Base-by-base conservation (phyloP, 2,329 filamentous ascomycete genomes). In the Pyrenochaeta sp. region DNA sequence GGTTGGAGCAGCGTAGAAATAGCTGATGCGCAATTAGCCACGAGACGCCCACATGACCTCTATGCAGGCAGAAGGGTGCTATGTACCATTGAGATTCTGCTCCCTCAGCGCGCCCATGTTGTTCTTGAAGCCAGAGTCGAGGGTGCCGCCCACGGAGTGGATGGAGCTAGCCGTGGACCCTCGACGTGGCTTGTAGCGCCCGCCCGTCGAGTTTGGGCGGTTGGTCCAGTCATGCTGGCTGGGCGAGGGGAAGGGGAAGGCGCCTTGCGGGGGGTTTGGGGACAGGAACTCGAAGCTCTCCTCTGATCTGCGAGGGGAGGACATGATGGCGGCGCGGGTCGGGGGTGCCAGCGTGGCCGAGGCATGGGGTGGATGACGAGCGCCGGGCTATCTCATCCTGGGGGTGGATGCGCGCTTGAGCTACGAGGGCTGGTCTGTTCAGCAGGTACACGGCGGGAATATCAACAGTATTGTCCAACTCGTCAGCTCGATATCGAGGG, bases 1-100 rank as follows among this genome's bases (percentile, higher is more conserved):
- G 90, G 87, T 65, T 96, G 89, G 3, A 97, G 81, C n/a, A 97
- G 81, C 1, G 90, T 96, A 7, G 92, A 96, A 60, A 97, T 97
- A 50, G 94, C 88, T 90, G 41, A 29, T 13, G 9, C 5, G 6
- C 4, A 7, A 36, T 65, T 53, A 65, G 56, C 44, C 45, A 19
- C 43, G 14, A 19, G 18, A 22, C 24, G 8, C 22, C 17, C 7
- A 26, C 17, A 24, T 29, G 20, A 13, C 17, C 9, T 7, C n/a
- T n/a, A n/a, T n/a, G n/a, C n/a, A n/a, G n/a, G n/a, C n/a, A 6
- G n/a, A 24, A 31, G n/a, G 18, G 7, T 9, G 15, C 9, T 35
- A 8, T 34, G 7, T 34, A 89, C 87, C 91, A 81, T 96, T 96
- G 60, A 92, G 89, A 8, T 87, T 85, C n/a, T 85, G 83, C 72